Evolutionary conservation across 2,329 filamentous ascomycete genomes (phyloP).

Genomic region (Corynespora cassiicola): DNA sequence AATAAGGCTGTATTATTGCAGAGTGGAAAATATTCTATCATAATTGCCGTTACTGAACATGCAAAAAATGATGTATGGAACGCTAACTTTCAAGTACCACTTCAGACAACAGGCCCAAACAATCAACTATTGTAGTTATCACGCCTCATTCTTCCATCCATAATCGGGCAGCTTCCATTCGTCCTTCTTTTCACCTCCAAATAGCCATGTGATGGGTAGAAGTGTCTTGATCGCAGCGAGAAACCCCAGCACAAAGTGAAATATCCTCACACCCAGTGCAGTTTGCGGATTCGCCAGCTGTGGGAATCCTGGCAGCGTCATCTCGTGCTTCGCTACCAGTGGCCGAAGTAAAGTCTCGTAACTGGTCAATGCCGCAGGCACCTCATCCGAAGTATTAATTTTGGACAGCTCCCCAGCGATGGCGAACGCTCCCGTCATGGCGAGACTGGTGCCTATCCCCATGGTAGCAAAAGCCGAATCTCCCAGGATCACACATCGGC

Average conservation of each 20-base stretch:
- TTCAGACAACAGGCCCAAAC: no score
- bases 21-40: no score
- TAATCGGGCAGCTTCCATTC: slow-evolving; percentile 21
- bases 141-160: slow-evolving; percentile 9
- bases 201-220: slow-evolving; percentile 6
- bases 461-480: slow-evolving; percentile 45
- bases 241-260: slow-evolving; percentile 21
- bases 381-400: slow-evolving; percentile 17
- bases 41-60: no score
- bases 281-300: slow-evolving; percentile 40
- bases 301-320: slow-evolving; percentile 14
- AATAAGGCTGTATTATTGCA: no score
- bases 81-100: no score
- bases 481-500: slow-evolving; percentile 37
- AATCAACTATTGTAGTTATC: no score
- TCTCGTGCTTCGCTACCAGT: slow-evolving; percentile 20
- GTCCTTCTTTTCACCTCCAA: slow-evolving; percentile 7
- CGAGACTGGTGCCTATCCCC: slow-evolving; percentile 38
- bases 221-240: slow-evolving; percentile 10
- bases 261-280: slow-evolving; percentile 28
- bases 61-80: no score
- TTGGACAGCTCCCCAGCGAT: slow-evolving; percentile 46
- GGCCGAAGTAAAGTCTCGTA: slow-evolving; percentile 29
- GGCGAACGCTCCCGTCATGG: slow-evolving; percentile 47
- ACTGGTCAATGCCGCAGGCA: slow-evolving; percentile 23